These are phyloP conservation scores for Plasmodium gonderi DNA, from an alignment of 169 alveolate species.

Conservation along the genomic window DNA sequence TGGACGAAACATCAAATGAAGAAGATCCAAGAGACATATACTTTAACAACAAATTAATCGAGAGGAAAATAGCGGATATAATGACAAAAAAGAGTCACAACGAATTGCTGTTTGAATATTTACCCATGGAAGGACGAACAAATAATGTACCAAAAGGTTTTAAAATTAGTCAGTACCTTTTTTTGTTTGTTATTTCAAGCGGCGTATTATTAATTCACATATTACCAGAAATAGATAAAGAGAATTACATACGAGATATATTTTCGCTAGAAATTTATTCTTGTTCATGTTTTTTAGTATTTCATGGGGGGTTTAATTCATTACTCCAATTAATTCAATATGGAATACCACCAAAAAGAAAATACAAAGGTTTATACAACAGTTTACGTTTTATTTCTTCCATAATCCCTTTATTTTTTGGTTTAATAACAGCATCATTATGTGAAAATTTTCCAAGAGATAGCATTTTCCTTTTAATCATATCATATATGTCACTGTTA, in stretches of 20 bases:
- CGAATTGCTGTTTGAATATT: constrained; percentile 41
- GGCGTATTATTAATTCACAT: constrained; percentile 69
- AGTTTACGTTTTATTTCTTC: constrained; percentile 69
- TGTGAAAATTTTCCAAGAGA: constrained; percentile 74
- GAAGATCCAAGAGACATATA: constrained; percentile 48
- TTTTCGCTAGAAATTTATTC: constrained; percentile 50
- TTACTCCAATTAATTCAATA: constrained; percentile 66
- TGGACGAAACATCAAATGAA: neutral
- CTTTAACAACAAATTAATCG: constrained; percentile 44
- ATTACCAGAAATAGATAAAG: constrained; percentile 50
- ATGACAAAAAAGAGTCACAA: constrained; percentile 61
- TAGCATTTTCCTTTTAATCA: constrained; percentile 53
- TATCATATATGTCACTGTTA: constrained; percentile 45
- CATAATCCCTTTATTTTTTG: constrained; percentile 68
- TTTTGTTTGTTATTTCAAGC: constrained; percentile 37
- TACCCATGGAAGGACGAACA: constrained; percentile 74
- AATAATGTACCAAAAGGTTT: constrained; percentile 59
- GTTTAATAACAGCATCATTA: constrained; percentile 37
- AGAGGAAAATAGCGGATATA: constrained; percentile 56
- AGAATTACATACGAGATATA: constrained; percentile 60
- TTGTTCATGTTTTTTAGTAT: constrained; percentile 63
- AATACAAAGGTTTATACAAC: constrained; percentile 68
- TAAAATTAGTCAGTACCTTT: constrained; percentile 33
- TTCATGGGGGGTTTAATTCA: constrained; percentile 71
- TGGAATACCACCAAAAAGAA: constrained; percentile 63